A percentile compares a stretch with the other conserved stretches of the same genome.
Conservation (phyloP, 2,329 filamentous ascomycete genomes). For the Pleochaeta shiraiana region DNA sequence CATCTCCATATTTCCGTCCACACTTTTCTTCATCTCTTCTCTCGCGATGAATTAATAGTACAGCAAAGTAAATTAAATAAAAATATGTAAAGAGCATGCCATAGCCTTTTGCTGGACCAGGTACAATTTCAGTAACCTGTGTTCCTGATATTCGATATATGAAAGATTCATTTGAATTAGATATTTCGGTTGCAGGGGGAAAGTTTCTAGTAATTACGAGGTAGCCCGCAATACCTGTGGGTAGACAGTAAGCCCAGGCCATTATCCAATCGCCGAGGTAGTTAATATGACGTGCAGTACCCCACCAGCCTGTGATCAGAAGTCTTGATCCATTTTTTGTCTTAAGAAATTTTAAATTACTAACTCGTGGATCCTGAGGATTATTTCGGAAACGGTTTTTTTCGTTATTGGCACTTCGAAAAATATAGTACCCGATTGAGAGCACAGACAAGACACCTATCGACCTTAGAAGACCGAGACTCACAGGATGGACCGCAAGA, state of each 20-base stretch:
- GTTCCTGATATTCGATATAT: constrained; percentile 29
- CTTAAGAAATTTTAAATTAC: constrained; percentile 67
- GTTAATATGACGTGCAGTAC: constrained; percentile 77
- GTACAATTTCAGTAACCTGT: constrained; percentile 38
- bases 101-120: constrained; percentile 56
- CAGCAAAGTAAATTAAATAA: constrained; percentile 77
- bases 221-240: constrained; percentile 70
- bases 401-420: constrained; percentile 82
- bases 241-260: constrained; percentile 75
- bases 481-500: constrained; percentile 57
- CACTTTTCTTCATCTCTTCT: constrained; percentile 82
- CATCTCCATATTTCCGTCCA: constrained; percentile 69
- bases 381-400: constrained; percentile 90
- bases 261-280: constrained; percentile 92
- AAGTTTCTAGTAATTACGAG: constrained; percentile 31
- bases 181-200: constrained; percentile 27
- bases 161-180: constrained; percentile 27
- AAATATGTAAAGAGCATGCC: constrained; percentile 86
- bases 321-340: constrained; percentile 66
- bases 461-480: constrained; percentile 49
- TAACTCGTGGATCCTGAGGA: constrained; percentile 56
- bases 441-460: constrained; percentile 44
- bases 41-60: constrained; percentile 72
- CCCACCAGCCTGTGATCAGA: constrained; percentile 84
- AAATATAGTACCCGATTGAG: constrained; percentile 61